Conservation (phyloP, 2,329 filamentous ascomycete genomes). For the Cladosporium oxysporum region DNA sequence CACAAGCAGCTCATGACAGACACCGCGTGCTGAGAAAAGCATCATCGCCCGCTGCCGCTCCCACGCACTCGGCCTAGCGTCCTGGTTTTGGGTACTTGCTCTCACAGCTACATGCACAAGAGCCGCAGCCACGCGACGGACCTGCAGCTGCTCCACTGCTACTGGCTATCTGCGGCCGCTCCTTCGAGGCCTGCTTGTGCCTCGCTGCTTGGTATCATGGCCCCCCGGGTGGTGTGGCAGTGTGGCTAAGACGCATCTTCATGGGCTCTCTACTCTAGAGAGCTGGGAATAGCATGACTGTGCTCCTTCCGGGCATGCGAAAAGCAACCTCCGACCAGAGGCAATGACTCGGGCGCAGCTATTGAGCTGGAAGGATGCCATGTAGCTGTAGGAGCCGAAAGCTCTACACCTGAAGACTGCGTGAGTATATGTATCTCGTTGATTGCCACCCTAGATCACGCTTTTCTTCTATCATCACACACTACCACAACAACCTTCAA, state of each 20-base stretch:
- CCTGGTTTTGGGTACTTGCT: conserved; percentile 15
- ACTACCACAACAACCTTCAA: conserved; percentile 21
- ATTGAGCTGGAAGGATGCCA: conserved; percentile 11
- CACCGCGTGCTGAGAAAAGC: conserved; percentile 18
- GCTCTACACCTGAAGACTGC: background rate
- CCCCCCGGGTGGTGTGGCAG: conserved; percentile 13
- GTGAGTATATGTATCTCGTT: conserved; percentile 11
- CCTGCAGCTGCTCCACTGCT: conserved; percentile 13
- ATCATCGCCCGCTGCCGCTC: conserved; percentile 5
- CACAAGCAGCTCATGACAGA: background rate
- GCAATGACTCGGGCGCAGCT: conserved; percentile 3
- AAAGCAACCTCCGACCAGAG: background rate
- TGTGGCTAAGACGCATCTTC: conserved; percentile 13
- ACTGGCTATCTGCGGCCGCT: conserved; percentile 17
- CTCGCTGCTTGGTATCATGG: conserved; percentile 9
- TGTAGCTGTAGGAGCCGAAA: conserved; percentile 15
- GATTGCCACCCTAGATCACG: conserved; percentile 19
- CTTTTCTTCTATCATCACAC: conserved; percentile 20
- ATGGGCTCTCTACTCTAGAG: conserved; percentile 2
- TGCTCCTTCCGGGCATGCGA: conserved; percentile 14
- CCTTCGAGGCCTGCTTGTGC: conserved; percentile 16
- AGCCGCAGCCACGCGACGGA: conserved; percentile 16
- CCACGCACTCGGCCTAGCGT: conserved; percentile 10
- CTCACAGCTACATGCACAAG: conserved; percentile 2
- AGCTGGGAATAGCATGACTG: conserved; percentile 21